Evolutionary conservation across 176 grass and related monocot genomes (phyloP), one percentile per base, ranked within the genome.

Genomic region (Panicum miliaceum): DNA sequence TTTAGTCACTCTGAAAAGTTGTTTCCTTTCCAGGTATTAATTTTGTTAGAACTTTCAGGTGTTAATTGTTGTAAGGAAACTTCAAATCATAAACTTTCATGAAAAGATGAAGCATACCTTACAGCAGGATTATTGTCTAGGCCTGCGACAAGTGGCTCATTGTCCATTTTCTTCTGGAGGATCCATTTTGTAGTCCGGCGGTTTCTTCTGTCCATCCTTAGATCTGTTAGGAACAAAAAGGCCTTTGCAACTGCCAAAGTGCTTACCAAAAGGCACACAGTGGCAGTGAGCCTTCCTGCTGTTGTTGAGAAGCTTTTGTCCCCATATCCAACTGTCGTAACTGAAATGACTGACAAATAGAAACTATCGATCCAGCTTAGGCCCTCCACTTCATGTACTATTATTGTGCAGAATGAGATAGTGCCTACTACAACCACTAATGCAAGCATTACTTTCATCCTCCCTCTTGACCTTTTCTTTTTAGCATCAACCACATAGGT

Each of bases 321-420:
- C 34, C 90, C 88, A 81, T 92, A 94, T 51, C 92, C 94, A 81
- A 97, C 92, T 64, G 92, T 92, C 77, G 92, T 97, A 41, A 97
- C 90, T n/a, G 94, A 97, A 77, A 91, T 94, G 42, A 94, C 92
- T 43, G 94, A 90, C 26, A 90, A 80, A 82, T 94, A 90, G 57
- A 97, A 86, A 64, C 89, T 88, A 45, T 97, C 92, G 1, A 89
- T 68, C 94, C 92, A 97, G 51, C 81, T 82, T 60, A 90, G 64
- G 62, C 77, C 80, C 71, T 97, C 92, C 45, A 92, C 65, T 40
- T 81, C 83, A 82, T 93, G 89, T 66, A 89, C 85, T 87, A 84
- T 89, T 42, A 92, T 54, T 81, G 87, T 84, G 69, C 94, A 93
- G 42, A 88, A 29, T 50, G 85, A 91, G 85, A 94, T 89, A 53